phyloP scores from a whole-genome alignment of 176 grass and related monocot genomes.

The Avena sativa region DNA sequence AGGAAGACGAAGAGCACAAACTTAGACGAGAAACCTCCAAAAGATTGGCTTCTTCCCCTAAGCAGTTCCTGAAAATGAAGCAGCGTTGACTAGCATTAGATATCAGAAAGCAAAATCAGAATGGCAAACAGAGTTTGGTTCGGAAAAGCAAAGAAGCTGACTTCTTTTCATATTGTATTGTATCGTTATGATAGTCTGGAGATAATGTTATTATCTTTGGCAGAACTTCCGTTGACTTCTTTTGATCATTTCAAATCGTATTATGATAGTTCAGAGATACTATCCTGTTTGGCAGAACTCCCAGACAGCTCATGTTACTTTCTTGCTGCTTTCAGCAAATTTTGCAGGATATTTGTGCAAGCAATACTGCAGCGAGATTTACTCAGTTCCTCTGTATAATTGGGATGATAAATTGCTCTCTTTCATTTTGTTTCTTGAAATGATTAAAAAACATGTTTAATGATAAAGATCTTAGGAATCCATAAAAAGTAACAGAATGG shows the following conservation, averaged over 20 bases:
- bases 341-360: background rate
- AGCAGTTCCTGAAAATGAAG: conserved; percentile 58
- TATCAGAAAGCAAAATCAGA: conserved; percentile 9
- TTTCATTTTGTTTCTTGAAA: conserved; percentile 22
- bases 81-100: conserved; percentile 15
- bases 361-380: conserved; percentile 8
- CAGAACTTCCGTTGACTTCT: background rate
- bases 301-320: background rate
- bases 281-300: background rate
- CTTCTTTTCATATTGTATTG: background rate
- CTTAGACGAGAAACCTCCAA: conserved; percentile 52
- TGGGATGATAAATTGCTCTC: background rate
- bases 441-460: background rate
- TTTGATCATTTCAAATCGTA: conserved; percentile 1
- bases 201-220: background rate
- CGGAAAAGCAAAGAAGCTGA: background rate
- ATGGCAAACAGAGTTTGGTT: conserved; percentile 1
- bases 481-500: background rate
- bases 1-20: conserved; percentile 55
- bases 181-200: background rate
- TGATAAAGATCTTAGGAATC: background rate
- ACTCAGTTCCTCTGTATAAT: background rate
- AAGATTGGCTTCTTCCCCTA: conserved; percentile 36
- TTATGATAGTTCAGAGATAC: background rate
- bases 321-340: background rate